Percentiles rank a stretch among this genome's conserved stretches.
These are phyloP conservation scores for Ceratobasidium sp. DNA, from an alignment of 1,284 basidiomycete species.

Conservation along the genomic window DNA sequence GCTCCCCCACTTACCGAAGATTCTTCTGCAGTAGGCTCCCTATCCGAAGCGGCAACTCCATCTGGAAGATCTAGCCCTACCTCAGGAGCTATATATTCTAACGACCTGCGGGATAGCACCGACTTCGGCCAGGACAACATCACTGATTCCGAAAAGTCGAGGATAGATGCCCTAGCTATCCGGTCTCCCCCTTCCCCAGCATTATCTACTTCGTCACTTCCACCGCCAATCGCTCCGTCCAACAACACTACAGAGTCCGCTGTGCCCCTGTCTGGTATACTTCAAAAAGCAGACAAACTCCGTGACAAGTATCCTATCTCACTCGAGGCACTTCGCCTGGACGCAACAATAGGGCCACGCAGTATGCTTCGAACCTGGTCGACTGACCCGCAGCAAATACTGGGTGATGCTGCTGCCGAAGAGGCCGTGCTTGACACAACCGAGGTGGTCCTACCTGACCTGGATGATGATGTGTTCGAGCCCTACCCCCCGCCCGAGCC, in stretches of 20 bases:
- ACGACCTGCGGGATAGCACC: too few species aligned
- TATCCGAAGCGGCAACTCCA: constrained; percentile 18
- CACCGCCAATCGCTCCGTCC: neutral
- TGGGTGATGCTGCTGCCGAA: constrained; percentile 66
- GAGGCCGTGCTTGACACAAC: constrained; percentile 62
- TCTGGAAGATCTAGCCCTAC: too few species aligned
- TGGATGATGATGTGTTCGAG: constrained; percentile 49
- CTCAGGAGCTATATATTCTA: too few species aligned
- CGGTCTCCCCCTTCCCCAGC: constrained; percentile 13
- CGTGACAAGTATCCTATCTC: constrained; percentile 7
- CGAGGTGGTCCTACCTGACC: constrained; percentile 60
- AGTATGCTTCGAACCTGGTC: constrained; percentile 68
- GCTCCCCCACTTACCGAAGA: neutral
- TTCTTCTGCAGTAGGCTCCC: neutral
- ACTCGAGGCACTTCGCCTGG: constrained; percentile 49
- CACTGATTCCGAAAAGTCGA: neutral
- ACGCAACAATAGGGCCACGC: constrained; percentile 73
- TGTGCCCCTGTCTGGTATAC: constrained; percentile 51
- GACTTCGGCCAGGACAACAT: neutral
- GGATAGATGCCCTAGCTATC: too few species aligned
- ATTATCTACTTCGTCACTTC: constrained; percentile 4
- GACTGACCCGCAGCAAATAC: constrained; percentile 48
- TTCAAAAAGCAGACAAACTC: constrained; percentile 13
- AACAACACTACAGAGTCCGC: constrained; percentile 45
- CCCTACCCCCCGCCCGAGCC: neutral